phyloP scores from a whole-genome alignment of 345 rosid genomes.

The Moricandia moricandioides region DNA sequence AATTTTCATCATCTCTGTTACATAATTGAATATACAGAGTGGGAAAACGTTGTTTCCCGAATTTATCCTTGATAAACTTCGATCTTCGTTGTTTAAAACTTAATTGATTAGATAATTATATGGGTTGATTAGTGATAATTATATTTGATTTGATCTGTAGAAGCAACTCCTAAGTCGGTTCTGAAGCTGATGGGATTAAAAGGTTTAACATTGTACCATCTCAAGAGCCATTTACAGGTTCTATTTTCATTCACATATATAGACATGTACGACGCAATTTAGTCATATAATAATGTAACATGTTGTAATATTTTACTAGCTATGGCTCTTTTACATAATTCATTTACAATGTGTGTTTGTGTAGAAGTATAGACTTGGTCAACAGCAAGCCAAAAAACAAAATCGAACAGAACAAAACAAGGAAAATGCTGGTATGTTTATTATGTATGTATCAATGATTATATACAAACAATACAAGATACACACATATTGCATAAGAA shows the following conservation, averaged over 20 bases:
- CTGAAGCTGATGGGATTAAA: slow-evolving; percentile 82
- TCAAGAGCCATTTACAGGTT: slow-evolving; percentile 96
- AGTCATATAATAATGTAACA: neutral
- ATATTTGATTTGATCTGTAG: slow-evolving; percentile 34
- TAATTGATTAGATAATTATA: neutral
- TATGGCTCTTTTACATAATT: neutral
- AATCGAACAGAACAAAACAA: slow-evolving; percentile 39
- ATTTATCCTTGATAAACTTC: neutral
- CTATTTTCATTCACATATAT: neutral
- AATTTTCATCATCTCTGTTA: neutral
- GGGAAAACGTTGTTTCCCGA: neutral
- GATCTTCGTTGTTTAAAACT: neutral
- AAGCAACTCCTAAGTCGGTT: slow-evolving; percentile 92
- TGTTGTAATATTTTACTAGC: neutral
- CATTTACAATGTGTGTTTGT: neutral
- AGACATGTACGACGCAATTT: neutral
- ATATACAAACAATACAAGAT: neutral
- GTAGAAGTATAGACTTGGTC: slow-evolving; percentile 88
- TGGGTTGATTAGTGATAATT: neutral
- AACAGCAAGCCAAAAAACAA: slow-evolving; percentile 61
- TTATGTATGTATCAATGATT: neutral
- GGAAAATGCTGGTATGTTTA: slow-evolving; percentile 47
- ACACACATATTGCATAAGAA: neutral
- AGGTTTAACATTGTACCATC: slow-evolving; percentile 89
- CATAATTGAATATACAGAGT: neutral